Evolutionary conservation across 2,329 filamentous ascomycete species (phyloP).

Genomic region (Aureobasidium musti): DNA sequence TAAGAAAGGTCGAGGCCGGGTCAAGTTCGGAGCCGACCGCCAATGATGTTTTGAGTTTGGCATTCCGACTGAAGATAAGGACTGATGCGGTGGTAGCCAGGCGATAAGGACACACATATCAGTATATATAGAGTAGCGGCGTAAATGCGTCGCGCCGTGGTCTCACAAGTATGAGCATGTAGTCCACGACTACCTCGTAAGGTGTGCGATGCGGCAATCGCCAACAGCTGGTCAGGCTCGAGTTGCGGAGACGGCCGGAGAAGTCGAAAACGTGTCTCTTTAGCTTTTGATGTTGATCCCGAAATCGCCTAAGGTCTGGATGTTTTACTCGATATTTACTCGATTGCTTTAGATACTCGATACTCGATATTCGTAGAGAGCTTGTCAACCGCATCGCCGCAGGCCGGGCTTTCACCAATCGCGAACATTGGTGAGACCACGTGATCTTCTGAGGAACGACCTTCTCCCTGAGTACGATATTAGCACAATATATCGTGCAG

Average conservation of each 20-base stretch:
- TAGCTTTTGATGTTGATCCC: conserved; percentile 19
- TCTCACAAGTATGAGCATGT: too few species aligned
- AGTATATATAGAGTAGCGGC: conserved; percentile 10
- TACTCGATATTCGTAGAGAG: conserved; percentile 12
- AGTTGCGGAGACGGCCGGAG: conserved; percentile 17
- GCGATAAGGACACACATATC: background rate
- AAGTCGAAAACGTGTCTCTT: background rate
- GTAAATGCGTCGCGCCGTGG: background rate
- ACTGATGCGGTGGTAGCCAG: background rate
- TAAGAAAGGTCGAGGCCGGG: conserved; percentile 17
- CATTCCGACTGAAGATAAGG: conserved; percentile 21
- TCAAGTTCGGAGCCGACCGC: conserved; percentile 22
- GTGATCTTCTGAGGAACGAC: background rate
- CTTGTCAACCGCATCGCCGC: background rate
- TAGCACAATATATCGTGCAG: background rate
- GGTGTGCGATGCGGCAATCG: background rate
- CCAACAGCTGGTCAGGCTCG: background rate
- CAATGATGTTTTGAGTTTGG: conserved; percentile 2
- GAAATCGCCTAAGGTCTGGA: conserved; percentile 1
- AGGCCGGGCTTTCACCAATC: background rate
- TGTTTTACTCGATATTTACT: conserved; percentile 24
- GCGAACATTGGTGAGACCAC: background rate
- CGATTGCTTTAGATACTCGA: conserved; percentile 25
- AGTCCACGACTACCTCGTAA: background rate
- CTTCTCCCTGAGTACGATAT: too few species aligned